Percentiles rank a stretch among this genome's conserved stretches.
Evolutionary conservation across 106 monocot genomes (phyloP).

Genomic region (Agapanthus africanus): DNA sequence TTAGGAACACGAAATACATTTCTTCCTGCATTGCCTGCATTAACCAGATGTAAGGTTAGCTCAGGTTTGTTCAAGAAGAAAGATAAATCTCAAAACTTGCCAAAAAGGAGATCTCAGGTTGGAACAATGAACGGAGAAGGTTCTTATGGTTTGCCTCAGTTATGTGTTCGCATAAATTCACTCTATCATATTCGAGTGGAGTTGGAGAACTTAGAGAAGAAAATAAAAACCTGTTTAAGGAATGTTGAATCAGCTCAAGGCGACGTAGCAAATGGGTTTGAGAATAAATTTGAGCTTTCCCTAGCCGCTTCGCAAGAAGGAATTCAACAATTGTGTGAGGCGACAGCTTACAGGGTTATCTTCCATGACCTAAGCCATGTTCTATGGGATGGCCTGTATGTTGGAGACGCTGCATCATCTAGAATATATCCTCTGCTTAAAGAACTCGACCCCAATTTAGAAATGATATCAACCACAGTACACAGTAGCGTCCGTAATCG

Average conservation of each 20-base stretch:
- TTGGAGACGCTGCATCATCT: slow-evolving; percentile 44
- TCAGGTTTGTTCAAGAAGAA: slow-evolving; percentile 81
- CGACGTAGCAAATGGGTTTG: slow-evolving; percentile 52
- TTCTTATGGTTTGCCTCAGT: slow-evolving; percentile 43
- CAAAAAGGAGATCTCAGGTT: slow-evolving; percentile 64
- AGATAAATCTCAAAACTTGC: slow-evolving; percentile 44
- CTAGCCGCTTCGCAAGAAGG: slow-evolving; percentile 68
- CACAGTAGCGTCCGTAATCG: slow-evolving; percentile 53
- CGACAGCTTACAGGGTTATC: slow-evolving; percentile 68
- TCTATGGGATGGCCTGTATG: slow-evolving; percentile 71
- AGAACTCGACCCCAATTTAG: slow-evolving; percentile 73
- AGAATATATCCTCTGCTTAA: slow-evolving; percentile 62
- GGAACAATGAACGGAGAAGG: slow-evolving; percentile 42
- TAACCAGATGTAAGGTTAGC: slow-evolving; percentile 71
- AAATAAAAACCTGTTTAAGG: slow-evolving; percentile 61
- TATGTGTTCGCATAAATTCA: slow-evolving; percentile 86
- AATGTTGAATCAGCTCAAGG: slow-evolving; percentile 76
- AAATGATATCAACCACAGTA: slow-evolving; percentile 60
- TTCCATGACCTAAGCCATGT: slow-evolving; percentile 78
- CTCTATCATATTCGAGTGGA: slow-evolving; percentile 62
- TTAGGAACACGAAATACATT: slow-evolving; percentile 73
- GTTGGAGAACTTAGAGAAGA: slow-evolving; percentile 74
- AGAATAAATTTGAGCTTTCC: slow-evolving; percentile 64
- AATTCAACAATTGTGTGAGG: slow-evolving; percentile 74
- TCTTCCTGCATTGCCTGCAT: slow-evolving; percentile 62